Evolutionary conservation across 2,329 filamentous ascomycete species (phyloP).

Genomic region (Epichloe uncinata): DNA sequence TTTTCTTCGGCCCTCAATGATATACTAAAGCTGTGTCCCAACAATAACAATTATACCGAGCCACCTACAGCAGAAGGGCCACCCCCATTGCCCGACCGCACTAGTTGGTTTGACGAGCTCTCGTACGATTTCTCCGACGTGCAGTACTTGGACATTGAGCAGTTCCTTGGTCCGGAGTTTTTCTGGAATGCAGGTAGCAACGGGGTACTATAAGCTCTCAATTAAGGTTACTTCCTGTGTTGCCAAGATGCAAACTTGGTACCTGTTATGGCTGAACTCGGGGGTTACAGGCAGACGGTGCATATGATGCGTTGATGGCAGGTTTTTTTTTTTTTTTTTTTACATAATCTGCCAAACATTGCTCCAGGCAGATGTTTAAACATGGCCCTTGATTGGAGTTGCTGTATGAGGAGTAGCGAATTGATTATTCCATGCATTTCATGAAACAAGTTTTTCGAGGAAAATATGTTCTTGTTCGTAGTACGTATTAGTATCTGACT

Average conservation of each 20-base stretch:
- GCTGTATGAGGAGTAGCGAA: too few species aligned
- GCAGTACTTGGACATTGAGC: conserved; percentile 30
- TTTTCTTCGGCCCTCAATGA: conserved; percentile 23
- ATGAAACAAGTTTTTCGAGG: neutral
- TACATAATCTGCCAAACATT: neutral
- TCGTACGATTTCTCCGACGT: conserved; percentile 30
- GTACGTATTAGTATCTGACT: too few species aligned
- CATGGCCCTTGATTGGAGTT: neutral
- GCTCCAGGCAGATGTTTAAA: neutral
- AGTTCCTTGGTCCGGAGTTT: conserved; percentile 16
- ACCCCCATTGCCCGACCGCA: conserved; percentile 1
- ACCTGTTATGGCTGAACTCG: neutral
- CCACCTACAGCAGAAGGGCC: neutral
- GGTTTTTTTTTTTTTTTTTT: neutral
- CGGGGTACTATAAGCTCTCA: neutral
- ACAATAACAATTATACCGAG: conserved; percentile 11
- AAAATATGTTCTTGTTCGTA: too few species aligned
- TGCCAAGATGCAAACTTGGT: neutral
- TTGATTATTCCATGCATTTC: neutral
- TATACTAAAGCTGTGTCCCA: conserved; percentile 23
- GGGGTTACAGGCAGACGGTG: neutral
- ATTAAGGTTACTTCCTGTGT: neutral
- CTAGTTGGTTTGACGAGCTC: conserved; percentile 26
- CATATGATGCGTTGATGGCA: neutral
- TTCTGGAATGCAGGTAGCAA: conserved; percentile 1